Conservation (phyloP, 148 eudicot genomes). For the Diospyros lotus region DNA sequence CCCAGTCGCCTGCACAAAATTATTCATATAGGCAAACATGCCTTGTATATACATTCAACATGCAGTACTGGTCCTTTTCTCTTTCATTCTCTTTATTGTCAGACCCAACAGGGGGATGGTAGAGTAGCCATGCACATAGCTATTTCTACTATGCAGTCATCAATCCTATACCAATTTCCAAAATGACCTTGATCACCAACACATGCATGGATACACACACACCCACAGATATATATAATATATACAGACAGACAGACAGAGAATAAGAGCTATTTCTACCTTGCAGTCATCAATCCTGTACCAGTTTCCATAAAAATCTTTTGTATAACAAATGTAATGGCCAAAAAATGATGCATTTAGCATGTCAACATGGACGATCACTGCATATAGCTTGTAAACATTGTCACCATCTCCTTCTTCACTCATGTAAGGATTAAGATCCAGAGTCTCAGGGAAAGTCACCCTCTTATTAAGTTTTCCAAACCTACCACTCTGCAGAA, state of each 20-base stretch:
- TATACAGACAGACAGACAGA: not conserved
- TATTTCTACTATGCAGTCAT: too few relatives aligned
- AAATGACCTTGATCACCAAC: too few relatives aligned
- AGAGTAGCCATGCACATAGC: too few relatives aligned
- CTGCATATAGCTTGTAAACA: slow-evolving; percentile 74
- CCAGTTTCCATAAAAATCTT: slow-evolving; percentile 81
- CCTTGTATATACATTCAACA: not conserved
- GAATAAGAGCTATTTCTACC: slow-evolving; percentile 34
- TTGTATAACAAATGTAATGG: slow-evolving; percentile 82
- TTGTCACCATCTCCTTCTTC: slow-evolving; percentile 57
- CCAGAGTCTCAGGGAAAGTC: slow-evolving; percentile 67
- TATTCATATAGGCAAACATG: not conserved
- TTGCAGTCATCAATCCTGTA: slow-evolving; percentile 87
- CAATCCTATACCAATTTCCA: too few relatives aligned
- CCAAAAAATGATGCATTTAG: slow-evolving; percentile 93
- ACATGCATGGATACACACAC: not conserved
- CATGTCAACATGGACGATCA: slow-evolving; percentile 95
- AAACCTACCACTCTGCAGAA: slow-evolving; percentile 81
- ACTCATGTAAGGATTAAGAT: slow-evolving; percentile 84
- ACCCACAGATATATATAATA: too few relatives aligned
- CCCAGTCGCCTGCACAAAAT: not conserved
- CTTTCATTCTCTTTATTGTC: not conserved
- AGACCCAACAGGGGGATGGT: not conserved
- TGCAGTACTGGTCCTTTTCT: not conserved
- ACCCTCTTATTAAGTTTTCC: slow-evolving; percentile 93